Evolutionary conservation across 495 filamentous ascomycete genomes (phyloP).

Genomic region (Aspergillus saccharolyticus): DNA sequence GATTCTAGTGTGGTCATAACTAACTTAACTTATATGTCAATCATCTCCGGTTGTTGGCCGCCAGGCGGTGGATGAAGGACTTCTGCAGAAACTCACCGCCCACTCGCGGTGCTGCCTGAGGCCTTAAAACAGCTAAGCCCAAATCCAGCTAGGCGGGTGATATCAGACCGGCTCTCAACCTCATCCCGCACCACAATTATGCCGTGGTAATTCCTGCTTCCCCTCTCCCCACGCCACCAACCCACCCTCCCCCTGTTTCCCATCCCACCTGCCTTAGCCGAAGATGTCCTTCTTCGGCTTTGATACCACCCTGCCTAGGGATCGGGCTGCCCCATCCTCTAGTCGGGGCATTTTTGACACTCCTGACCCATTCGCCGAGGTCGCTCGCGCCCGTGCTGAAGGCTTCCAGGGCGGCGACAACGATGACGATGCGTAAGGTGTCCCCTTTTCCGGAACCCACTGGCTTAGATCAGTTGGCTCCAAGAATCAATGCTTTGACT

Average conservation of each 20-base stretch:
- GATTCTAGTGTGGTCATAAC: too few relatives aligned
- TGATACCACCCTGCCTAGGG: conserved; percentile 60
- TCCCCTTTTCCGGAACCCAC: conserved; percentile 1
- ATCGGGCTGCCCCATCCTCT: conserved; percentile 49
- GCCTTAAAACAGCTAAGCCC: conserved; percentile 7
- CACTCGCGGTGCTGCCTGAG: conserved; percentile 12
- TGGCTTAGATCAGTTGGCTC: conserved; percentile 2
- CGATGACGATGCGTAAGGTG: conserved; percentile 70
- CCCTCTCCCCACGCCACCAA: conserved; percentile 13
- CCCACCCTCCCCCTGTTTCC: background rate
- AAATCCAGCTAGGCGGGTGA: conserved; percentile 17
- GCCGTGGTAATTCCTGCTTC: conserved; percentile 20
- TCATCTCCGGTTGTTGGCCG: too few relatives aligned
- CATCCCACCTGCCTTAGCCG: conserved; percentile 14
- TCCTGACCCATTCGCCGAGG: conserved; percentile 83
- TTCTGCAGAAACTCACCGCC: background rate
- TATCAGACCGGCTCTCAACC: conserved; percentile 18
- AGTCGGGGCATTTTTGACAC: conserved; percentile 74
- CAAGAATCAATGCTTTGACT: conserved; percentile 4
- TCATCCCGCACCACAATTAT: conserved; percentile 29
- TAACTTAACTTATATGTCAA: too few relatives aligned
- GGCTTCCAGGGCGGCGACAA: conserved; percentile 36
- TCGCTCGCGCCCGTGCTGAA: conserved; percentile 48
- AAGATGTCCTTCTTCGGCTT: conserved; percentile 87
- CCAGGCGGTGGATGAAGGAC: background rate